Conservation (phyloP, 768 basidiomycete genomes). For the Podaxis carcinomalis region DNA sequence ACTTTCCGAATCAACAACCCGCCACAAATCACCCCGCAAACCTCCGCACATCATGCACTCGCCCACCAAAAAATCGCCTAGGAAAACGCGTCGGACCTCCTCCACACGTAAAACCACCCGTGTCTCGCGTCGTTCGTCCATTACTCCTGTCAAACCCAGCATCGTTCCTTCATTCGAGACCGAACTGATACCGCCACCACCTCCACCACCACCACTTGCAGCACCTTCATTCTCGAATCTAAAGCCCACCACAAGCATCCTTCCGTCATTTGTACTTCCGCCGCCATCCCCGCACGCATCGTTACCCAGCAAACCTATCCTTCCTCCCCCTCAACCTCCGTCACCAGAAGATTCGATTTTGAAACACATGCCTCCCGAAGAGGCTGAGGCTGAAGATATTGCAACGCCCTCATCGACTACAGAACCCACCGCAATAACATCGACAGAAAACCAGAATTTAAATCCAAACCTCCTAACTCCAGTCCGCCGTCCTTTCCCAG, state of each 20-base stretch:
- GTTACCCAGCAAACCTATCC: conserved; percentile 46
- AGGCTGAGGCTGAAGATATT: not conserved
- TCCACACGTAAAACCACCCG: conserved; percentile 42
- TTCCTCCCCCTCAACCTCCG: conserved; percentile 20
- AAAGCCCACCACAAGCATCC: conserved; percentile 49
- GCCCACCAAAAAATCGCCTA: conserved; percentile 26
- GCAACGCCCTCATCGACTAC: too few species aligned
- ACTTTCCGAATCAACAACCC: conserved; percentile 10
- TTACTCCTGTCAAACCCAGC: conserved; percentile 27
- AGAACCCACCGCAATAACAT: too few species aligned
- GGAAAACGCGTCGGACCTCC: conserved; percentile 21
- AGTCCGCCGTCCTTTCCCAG: conserved; percentile 51
- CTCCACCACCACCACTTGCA: conserved; percentile 25
- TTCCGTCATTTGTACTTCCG: conserved; percentile 72
- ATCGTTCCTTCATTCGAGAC: conserved; percentile 36
- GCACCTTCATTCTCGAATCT: conserved; percentile 29
- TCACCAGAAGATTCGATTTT: conserved; percentile 6
- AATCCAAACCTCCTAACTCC: conserved; percentile 9
- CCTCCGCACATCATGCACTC: not conserved
- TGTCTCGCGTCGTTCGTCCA: conserved; percentile 41
- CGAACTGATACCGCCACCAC: conserved; percentile 24
- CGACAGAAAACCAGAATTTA: not conserved
- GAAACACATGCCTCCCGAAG: not conserved
- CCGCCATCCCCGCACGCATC: conserved; percentile 72
- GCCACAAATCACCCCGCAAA: conserved; percentile 15